phyloP scores from a whole-genome alignment of 345 rosid species.

The Salix suchowensis region DNA sequence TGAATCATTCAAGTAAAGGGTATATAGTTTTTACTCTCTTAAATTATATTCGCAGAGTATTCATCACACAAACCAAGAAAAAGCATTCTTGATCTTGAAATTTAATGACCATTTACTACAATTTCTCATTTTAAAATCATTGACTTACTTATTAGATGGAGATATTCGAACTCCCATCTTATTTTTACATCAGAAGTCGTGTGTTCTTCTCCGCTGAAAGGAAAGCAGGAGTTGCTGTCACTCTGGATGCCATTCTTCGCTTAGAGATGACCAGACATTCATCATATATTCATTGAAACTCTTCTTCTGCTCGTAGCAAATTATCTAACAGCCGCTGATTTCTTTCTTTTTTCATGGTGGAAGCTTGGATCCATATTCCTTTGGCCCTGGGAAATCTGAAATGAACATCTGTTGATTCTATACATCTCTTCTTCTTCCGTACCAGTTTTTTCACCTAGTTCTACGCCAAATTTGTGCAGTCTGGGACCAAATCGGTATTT shows the following conservation, averaged over 20 bases:
- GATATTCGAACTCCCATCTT: not conserved
- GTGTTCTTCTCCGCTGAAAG: conserved; percentile 20
- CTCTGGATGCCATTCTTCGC: conserved; percentile 35
- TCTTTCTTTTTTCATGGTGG: not conserved
- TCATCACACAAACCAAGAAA: too few relatives aligned
- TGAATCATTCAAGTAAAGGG: too few relatives aligned
- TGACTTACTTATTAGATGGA: too few relatives aligned
- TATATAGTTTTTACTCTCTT: too few relatives aligned
- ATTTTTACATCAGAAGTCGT: not conserved
- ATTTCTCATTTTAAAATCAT: too few relatives aligned
- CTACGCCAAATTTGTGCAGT: not conserved
- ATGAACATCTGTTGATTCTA: not conserved
- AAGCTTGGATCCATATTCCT: conserved; percentile 28
- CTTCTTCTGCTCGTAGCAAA: not conserved
- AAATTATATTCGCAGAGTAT: too few relatives aligned
- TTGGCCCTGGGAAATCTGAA: not conserved
- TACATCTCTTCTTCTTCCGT: not conserved
- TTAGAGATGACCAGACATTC: conserved; percentile 30
- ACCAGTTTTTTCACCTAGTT: not conserved
- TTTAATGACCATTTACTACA: too few relatives aligned
- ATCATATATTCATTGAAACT: too few relatives aligned
- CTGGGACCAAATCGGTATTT: not conserved
- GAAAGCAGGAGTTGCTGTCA: conserved; percentile 29
- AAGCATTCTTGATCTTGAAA: too few relatives aligned
- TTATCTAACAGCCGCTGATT: too few relatives aligned